phyloP scores from a whole-genome alignment of 495 filamentous ascomycete genomes.

The Aspergillus sclerotioniger region DNA sequence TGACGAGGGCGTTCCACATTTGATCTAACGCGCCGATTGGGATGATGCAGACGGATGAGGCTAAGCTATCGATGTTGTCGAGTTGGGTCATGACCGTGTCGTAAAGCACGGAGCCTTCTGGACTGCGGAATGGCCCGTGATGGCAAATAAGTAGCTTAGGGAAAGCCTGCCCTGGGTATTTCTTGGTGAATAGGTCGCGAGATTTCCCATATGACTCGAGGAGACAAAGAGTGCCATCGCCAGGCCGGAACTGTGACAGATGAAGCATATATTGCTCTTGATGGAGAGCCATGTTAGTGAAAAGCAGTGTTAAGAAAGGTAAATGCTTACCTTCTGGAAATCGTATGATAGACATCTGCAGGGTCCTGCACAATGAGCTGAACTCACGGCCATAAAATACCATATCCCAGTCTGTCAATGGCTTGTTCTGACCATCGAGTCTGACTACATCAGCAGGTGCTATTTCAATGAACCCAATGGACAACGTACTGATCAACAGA shows the following conservation, averaged over 20 bases:
- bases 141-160: slow-evolving; percentile 62
- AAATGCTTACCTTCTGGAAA: slow-evolving; percentile 49
- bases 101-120: slow-evolving; percentile 7
- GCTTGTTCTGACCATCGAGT: slow-evolving; percentile 73
- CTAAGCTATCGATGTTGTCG: slow-evolving; percentile 48
- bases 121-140: slow-evolving; percentile 7
- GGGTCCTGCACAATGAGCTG: slow-evolving; percentile 50
- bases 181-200: slow-evolving; percentile 30
- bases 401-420: slow-evolving; percentile 58
- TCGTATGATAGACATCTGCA: slow-evolving; percentile 48
- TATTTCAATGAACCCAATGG: not conserved
- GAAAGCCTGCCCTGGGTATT: slow-evolving; percentile 61
- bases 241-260: slow-evolving; percentile 7
- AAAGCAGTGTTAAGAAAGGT: not conserved
- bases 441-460: slow-evolving; percentile 10
- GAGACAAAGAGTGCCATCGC: slow-evolving; percentile 8
- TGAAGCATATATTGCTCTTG: slow-evolving; percentile 15
- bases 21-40: slow-evolving; percentile 69
- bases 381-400: slow-evolving; percentile 65
- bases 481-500: slow-evolving; percentile 10
- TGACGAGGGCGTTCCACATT: slow-evolving; percentile 66
- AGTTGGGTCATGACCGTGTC: slow-evolving; percentile 56
- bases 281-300: not conserved
- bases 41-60: slow-evolving; percentile 57
- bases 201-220: slow-evolving; percentile 9